These are phyloP conservation scores for Globisporangium yorkense DNA, from an alignment of 352 stramenopile genomes.

Conservation along the genomic window DNA sequence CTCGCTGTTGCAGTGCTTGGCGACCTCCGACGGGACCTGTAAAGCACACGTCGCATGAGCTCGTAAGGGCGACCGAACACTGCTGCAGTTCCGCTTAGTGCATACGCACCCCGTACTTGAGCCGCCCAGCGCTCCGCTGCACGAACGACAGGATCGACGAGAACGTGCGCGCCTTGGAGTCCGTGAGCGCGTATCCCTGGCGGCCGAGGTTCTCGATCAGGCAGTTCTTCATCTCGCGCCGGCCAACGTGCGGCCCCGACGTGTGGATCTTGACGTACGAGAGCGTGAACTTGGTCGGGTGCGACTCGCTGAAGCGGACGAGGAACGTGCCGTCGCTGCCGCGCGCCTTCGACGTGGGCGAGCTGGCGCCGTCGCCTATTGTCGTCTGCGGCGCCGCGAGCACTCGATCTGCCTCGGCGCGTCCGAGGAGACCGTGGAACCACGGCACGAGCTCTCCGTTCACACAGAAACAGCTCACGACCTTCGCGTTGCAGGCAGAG, in stretches of 20 bases:
- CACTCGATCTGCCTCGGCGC: slow-evolving; percentile 39
- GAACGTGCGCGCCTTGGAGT: slow-evolving; percentile 42
- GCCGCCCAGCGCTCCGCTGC: slow-evolving; percentile 40
- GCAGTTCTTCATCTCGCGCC: slow-evolving; percentile 65
- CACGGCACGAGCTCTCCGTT: slow-evolving; percentile 58
- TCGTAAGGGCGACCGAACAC: background rate
- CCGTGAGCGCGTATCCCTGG: slow-evolving; percentile 42
- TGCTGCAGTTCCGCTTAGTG: background rate
- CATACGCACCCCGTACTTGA: slow-evolving; percentile 52
- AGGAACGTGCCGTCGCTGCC: slow-evolving; percentile 61
- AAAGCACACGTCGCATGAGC: background rate
- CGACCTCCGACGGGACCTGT: slow-evolving; percentile 47
- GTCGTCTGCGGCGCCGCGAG: slow-evolving; percentile 12
- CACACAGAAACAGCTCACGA: slow-evolving; percentile 55
- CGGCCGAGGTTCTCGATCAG: slow-evolving; percentile 55
- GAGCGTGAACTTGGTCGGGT: slow-evolving; percentile 69
- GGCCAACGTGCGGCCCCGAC: slow-evolving; percentile 13
- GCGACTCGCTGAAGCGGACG: slow-evolving; percentile 74
- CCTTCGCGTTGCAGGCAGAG: background rate
- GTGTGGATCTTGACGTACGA: slow-evolving; percentile 73
- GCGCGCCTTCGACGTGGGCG: background rate
- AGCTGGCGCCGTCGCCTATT: background rate
- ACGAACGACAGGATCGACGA: slow-evolving; percentile 63
- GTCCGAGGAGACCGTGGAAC: slow-evolving; percentile 64
- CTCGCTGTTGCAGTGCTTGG: slow-evolving; percentile 52